Percentiles rank a stretch among this genome's conserved stretches.
These are phyloP conservation scores for Termitomyces sp. DNA, from an alignment of 768 basidiomycete genomes.

Conservation along the genomic window DNA sequence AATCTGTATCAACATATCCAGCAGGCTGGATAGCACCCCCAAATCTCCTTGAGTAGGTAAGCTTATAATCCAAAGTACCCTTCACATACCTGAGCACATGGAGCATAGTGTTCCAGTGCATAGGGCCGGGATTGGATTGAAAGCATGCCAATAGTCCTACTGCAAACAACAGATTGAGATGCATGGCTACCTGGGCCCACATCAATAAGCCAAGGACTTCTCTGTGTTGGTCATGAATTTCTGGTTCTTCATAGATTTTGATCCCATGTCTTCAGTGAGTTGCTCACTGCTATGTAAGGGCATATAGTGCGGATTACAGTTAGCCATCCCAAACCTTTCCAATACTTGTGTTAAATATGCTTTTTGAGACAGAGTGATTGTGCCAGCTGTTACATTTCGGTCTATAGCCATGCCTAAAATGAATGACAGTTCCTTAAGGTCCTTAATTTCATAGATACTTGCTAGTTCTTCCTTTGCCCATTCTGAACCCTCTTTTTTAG, in stretches of 20 bases:
- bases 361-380: neutral
- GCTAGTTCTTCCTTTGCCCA: neutral
- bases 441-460: neutral
- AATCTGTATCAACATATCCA: neutral
- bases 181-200: neutral
- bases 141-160: neutral
- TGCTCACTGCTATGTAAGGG: neutral
- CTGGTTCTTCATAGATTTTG: neutral
- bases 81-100: neutral
- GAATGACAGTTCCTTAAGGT: neutral
- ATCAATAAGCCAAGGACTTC: neutral
- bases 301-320: neutral
- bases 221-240: neutral
- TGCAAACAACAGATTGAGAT: neutral
- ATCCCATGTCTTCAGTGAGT: neutral
- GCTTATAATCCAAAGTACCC: neutral
- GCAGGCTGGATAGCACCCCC: neutral
- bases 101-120: neutral
- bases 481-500: neutral
- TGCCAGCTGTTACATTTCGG: neutral
- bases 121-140: neutral
- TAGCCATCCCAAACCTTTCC: neutral
- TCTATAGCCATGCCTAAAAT: neutral
- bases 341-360: neutral
- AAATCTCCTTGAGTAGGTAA: neutral